phyloP scores from a whole-genome alignment of 2,329 filamentous ascomycete genomes.

The Esteya vermicola region DNA sequence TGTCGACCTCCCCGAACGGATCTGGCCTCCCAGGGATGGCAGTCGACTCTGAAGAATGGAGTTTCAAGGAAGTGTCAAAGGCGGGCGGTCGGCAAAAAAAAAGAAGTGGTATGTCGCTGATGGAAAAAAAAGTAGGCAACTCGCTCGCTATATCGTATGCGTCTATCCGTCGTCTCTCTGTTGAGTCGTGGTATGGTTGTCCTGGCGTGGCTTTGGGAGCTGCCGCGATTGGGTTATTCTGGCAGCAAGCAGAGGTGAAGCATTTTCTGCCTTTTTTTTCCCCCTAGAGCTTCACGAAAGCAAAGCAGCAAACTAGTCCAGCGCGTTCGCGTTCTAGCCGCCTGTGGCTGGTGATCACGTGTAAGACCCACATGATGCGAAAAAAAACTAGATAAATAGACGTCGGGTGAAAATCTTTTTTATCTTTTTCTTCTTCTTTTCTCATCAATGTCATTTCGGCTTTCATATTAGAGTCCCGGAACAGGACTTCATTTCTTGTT shows the following conservation, averaged over 20 bases:
- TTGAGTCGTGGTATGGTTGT: background rate
- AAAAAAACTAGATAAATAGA: slow-evolving; percentile 1
- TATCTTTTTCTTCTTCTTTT: slow-evolving; percentile 28
- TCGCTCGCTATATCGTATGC: too few species aligned
- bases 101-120: background rate
- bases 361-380: background rate
- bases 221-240: background rate
- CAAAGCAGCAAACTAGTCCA: background rate
- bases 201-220: background rate
- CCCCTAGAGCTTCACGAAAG: background rate
- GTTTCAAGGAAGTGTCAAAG: too few species aligned
- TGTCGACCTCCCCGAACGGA: background rate
- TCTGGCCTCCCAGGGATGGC: background rate
- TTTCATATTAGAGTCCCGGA: slow-evolving; percentile 99
- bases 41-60: too few species aligned
- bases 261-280: slow-evolving; percentile 1
- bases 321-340: slow-evolving; percentile 1
- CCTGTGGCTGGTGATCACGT: slow-evolving; percentile 1
- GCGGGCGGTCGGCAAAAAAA: too few species aligned
- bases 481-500: slow-evolving; percentile 85
- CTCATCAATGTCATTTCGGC: slow-evolving; percentile 60
- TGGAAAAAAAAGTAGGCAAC: background rate
- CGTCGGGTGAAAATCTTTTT: slow-evolving; percentile 10
- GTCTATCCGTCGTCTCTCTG: too few species aligned
- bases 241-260: background rate